Conservation (phyloP, 345 rosid species). For the Eucalyptus rudis region DNA sequence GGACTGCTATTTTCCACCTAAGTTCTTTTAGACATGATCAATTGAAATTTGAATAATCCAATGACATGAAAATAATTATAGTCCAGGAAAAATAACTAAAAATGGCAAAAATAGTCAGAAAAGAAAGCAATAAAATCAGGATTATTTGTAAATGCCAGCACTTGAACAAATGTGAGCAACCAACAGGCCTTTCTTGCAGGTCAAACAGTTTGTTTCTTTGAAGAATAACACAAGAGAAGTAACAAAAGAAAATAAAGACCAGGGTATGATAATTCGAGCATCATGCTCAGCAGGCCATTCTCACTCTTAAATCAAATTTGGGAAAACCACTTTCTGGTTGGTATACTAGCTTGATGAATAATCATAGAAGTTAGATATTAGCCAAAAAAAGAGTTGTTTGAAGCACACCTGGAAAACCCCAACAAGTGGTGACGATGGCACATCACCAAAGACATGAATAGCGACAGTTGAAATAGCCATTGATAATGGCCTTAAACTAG, state of each 20-base stretch:
- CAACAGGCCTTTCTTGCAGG: not conserved
- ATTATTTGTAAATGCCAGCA: not conserved
- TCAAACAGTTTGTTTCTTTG: not conserved
- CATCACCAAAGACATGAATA: conserved; percentile 92
- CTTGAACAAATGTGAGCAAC: not conserved
- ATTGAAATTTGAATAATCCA: not conserved
- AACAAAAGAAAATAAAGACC: not conserved
- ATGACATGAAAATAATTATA: not conserved
- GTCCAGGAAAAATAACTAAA: not conserved
- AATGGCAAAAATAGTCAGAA: not conserved
- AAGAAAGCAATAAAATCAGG: not conserved
- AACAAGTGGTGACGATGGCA: conserved; percentile 96
- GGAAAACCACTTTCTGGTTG: not conserved
- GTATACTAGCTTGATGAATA: not conserved
- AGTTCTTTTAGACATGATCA: not conserved
- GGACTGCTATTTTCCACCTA: not conserved
- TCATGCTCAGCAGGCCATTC: not conserved
- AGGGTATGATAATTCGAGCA: not conserved
- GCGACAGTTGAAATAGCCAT: conserved; percentile 92
- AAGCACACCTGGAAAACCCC: conserved; percentile 74
- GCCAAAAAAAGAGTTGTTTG: not conserved
- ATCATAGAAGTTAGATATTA: not conserved
- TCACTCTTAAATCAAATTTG: not conserved
- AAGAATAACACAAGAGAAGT: not conserved
- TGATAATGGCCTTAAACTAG: conserved; percentile 83